Evolutionary conservation across 2,329 filamentous ascomycete genomes (phyloP), one percentile per base, ranked within the genome.

Genomic region (Fusarium scirpi): DNA sequence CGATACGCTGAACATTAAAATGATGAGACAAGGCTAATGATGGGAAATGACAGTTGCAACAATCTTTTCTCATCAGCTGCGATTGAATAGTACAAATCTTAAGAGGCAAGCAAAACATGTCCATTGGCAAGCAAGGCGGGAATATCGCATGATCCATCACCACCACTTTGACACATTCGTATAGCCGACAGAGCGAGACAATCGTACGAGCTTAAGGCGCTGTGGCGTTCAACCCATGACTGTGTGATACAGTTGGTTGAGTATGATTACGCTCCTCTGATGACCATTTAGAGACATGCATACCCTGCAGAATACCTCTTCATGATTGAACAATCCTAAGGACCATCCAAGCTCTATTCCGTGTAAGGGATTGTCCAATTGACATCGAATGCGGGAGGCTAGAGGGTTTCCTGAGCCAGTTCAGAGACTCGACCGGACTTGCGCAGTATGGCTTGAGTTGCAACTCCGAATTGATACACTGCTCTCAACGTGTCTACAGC

Each of bases 161-260:
- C 24, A 22, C 32, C 32, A 13, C 12, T 52, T 10, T 29, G 18
- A n/a, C 13, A 52, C 7, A 10, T 52, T 52, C 18, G n/a, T n/a
- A 15, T 13, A 25, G 22, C 20, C 11, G 40, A 52, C 16, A 41
- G 24, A 41, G 24, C 5, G 24, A n/a, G 18, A 41, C 27, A 25
- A 9, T 16, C 10, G 12, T 41, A 52, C 22, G 24, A 27, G 13
- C 13, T 20, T 34, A 16, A 6, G 27, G 6, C 16, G 3, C 8
- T n/a, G 49, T 52, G 49, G 49, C 49, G 49, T 12, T 29, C 18
- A 41, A 41, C 49, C 16, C 49, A 52, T 41, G 49, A 52, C 49
- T 41, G 11, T 16, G 13, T 34, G 22, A 52, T n/a, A 41, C 27
- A 41, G 32, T 41, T 52, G 2, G 38, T 52, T 27, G 25, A 52